phyloP scores from a whole-genome alignment of 1,284 basidiomycete species.

The Cutaneotrichosporon sp. region DNA sequence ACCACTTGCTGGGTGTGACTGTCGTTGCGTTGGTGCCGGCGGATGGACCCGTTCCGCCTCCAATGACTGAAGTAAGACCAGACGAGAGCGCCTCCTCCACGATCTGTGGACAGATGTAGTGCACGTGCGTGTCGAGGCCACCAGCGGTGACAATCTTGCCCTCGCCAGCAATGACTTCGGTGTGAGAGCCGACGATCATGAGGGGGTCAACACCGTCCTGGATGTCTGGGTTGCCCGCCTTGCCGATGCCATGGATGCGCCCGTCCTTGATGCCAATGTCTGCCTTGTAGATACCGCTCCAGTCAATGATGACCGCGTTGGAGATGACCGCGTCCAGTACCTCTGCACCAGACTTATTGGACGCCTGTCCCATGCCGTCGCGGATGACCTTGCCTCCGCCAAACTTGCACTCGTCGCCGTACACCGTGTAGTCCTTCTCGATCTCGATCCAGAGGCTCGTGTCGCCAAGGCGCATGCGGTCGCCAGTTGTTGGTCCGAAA shows the following conservation, averaged over 20 bases:
- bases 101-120: constrained; percentile 94
- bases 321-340: constrained; percentile 90
- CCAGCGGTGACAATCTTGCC: constrained; percentile 92
- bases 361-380: constrained; percentile 96
- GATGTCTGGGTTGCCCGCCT: constrained; percentile 93
- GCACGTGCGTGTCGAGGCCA: constrained; percentile 85
- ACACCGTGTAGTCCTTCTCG: constrained; percentile 70
- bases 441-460: constrained; percentile 90
- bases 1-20: constrained; percentile 84
- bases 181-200: constrained; percentile 80
- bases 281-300: constrained; percentile 97
- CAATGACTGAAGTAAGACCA: constrained; percentile 81
- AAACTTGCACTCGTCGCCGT: constrained; percentile 94
- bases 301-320: constrained; percentile 91
- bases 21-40: constrained; percentile 92
- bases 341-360: constrained; percentile 65
- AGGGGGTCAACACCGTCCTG: constrained; percentile 77
- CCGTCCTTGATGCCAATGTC: constrained; percentile 92
- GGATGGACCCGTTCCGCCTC: constrained; percentile 89
- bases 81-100: constrained; percentile 59
- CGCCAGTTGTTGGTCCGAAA: constrained; percentile 93
- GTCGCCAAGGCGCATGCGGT: constrained; percentile 84
- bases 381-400: constrained; percentile 91
- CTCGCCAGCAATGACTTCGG: constrained; percentile 88
- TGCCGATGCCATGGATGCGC: constrained; percentile 82